Evolutionary conservation across 768 basidiomycete species (phyloP), one percentile per base, ranked within the genome.

Genomic region (Aureoboletus auriporus): DNA sequence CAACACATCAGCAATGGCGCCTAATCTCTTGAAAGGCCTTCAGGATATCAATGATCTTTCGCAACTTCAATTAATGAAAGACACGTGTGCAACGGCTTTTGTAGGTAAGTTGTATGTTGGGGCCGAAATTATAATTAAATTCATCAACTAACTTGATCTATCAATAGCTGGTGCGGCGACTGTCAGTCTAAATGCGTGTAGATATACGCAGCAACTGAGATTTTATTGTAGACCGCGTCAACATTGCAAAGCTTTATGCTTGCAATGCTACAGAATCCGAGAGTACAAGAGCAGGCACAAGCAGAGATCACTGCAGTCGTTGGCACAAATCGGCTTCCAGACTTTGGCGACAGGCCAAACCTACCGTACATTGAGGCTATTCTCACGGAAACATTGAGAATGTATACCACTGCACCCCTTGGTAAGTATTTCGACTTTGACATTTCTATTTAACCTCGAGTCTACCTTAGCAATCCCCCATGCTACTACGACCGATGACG

Each of bases 331-430:
- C 47, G 63, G 11, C 52, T 68, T 11, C 70, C 69, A 4, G 45
- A 42, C 9, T 56, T 62, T 20, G 53, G 48, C 14, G 61, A 67
- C 28, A 44, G 56, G 42, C 43, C 50, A 4, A 36, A 37, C 16
- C 38, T 69, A 5, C 64, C 66, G 7, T 70, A 66, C 26, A 11
- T 68, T 1, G 59, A 65, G 17, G 70, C 63, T 7, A 9, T 65
- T 13, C 47, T 61, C 28, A 44, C 56, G 44, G 68, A 72, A 47
- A 58, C 51, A 12, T 35, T 68, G 26, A 48, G 69, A 37, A 59
- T 63, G 56, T 57, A 60, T 36, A 45, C 66, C 7, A 52, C 60
- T 17, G 47, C n/a, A 26, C 65, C 67, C 1, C 45, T 65, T 4
- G 59, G 66, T 55, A 16, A 53, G 42, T 52, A 30, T 42, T 34